Evolutionary conservation across 2,329 filamentous ascomycete species (phyloP), one percentile per base, ranked within the genome.

Genomic region (Phymatotrichopsis omnivora): DNA sequence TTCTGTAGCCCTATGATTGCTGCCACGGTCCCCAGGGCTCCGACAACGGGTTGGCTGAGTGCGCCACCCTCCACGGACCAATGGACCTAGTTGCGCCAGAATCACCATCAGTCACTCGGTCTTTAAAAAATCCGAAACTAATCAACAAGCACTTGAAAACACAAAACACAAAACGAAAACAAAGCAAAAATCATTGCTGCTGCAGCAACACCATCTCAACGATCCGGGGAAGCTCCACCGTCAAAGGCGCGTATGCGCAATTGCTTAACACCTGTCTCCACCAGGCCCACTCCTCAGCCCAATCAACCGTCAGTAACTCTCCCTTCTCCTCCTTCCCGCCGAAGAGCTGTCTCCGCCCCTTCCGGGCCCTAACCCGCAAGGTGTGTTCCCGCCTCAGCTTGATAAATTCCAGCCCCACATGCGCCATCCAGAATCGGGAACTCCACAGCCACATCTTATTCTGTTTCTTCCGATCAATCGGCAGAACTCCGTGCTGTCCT

Each of bases 221-320:
- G n/a, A n/a, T n/a, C n/a, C n/a, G n/a, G n/a, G n/a, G n/a, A 17
- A 16, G 7, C 39, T 49, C 45, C 54, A 89, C 60, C 51, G 84
- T 89, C 61, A 93, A 68, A 24, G 87, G 85, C 45, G 82, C 76
- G 77, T 84, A 93, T 24, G 81, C 78, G 51, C 76, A 60, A 64
- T 85, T 86, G 31, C 78, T 73, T 16, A 77, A 68, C 42, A 89
- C 65, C 59, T 79, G 74, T 60, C 72, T 76, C 69, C 73, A 78
- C 75, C 75, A 86, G 49, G 66, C 57, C 66, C 73, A 75, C 34
- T 66, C 65, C n/a, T n/a, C n/a, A n/a, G n/a, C n/a, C n/a, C n/a
- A n/a, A n/a, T n/a, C 57, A 53, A 54, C 46, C 60, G 60, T 38
- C 63, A 59, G 31, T 51, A 61, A 64, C 56, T 66, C 67, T n/a